phyloP scores from a whole-genome alignment of 2,329 filamentous ascomycete species.

The Alternaria gaisen region DNA sequence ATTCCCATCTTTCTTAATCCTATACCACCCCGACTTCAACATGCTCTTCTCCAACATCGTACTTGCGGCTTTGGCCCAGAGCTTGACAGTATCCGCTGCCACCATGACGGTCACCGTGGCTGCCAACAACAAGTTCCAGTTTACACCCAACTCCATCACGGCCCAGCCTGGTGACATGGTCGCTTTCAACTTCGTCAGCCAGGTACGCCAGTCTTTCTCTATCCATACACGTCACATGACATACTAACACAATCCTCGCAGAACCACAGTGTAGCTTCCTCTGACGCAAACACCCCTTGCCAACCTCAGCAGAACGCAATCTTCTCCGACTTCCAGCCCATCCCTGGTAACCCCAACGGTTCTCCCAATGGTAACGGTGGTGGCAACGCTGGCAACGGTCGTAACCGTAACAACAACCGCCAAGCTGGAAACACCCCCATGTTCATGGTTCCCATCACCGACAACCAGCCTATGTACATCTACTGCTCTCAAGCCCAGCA shows the following conservation, averaged over 20 bases:
- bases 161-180: constrained; percentile 42
- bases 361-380: constrained; percentile 24
- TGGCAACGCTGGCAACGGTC: constrained; percentile 23
- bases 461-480: constrained; percentile 74
- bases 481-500: constrained; percentile 75
- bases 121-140: constrained; percentile 44
- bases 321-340: constrained; percentile 42
- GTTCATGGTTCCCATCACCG: constrained; percentile 40
- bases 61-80: constrained; percentile 34
- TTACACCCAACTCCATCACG: constrained; percentile 37
- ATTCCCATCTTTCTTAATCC: constrained; percentile 1
- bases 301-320: constrained; percentile 35
- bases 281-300: constrained; percentile 37
- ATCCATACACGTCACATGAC: not conserved
- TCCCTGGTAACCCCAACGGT: constrained; percentile 19
- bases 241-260: constrained; percentile 12
- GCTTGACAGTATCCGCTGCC: constrained; percentile 35
- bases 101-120: constrained; percentile 43
- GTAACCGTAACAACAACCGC: constrained; percentile 35
- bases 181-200: constrained; percentile 37
- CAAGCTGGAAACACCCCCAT: constrained; percentile 33
- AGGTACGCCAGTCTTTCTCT: constrained; percentile 16
- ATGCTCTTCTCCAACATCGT: constrained; percentile 38
- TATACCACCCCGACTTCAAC: constrained; percentile 4
- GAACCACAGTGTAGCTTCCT: constrained; percentile 42